Base-by-base conservation (phyloP, 768 basidiomycete genomes). In the Obba rivulosa region DNA sequence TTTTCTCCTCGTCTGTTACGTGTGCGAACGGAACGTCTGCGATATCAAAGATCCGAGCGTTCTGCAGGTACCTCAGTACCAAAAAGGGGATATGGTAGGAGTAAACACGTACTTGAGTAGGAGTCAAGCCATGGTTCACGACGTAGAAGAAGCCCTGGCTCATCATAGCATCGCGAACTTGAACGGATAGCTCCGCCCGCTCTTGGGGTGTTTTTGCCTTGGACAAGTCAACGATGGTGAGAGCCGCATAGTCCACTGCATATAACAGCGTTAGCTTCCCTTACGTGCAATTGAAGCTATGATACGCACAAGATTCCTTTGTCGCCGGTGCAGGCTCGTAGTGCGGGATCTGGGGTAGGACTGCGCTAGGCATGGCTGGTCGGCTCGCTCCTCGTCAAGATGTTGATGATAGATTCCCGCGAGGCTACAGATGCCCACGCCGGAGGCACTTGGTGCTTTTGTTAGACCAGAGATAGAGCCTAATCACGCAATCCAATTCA, bases 271-370 rank as follows among this genome's bases (percentile, higher is more conserved):
- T 21, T 21, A 37, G 34, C 31, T 14, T 25, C 4, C n/a, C 37
- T 43, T 8, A 23, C 9, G 23, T 18, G 16, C n/a, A 21, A 50
- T 41, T 9, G 24, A 5, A 23, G 9, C 11, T 24, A 2, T 25
- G 17, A 25, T 3, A 63, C 73, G 41, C 43, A 74, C 74, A 49
- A 20, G 63, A 46, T 22, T 64, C 64, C 39, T 59, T 59, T 2
- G 73, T 74, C 3, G 52, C 53, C 0, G 69, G 63, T 5, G 73
- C 61, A 4, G 63, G 57, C 31, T 61, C 56, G 34, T 75, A 72
- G 36, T 58, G 75, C n/a, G 71, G 68, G 2, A 52, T 55, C 17
- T 61, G 48, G 3, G 74, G 73, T 1, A 62, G 39, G 2, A 64
- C 57, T 17, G 64, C 45, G 18, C 59, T 63, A 9, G 69, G 53